A percentile compares a stretch with the other conserved stretches of the same genome.
phyloP scores from a whole-genome alignment of 2,329 filamentous ascomycete genomes.

The Ophiocordyceps sinensis region DNA sequence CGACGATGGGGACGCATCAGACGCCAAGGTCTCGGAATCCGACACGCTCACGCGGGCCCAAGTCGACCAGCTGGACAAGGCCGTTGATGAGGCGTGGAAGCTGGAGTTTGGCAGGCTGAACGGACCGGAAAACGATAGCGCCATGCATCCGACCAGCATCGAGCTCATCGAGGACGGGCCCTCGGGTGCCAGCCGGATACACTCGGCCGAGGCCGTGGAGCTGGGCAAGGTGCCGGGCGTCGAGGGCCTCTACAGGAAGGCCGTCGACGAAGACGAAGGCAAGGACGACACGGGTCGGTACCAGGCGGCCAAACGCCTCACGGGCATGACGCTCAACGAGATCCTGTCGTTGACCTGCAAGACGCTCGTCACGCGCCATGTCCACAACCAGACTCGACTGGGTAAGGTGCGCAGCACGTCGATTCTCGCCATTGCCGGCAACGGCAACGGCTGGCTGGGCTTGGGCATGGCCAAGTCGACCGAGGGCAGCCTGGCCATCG shows the following conservation, averaged over 20 bases:
- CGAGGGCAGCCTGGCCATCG: slow-evolving; percentile 50
- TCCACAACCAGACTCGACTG: slow-evolving; percentile 88
- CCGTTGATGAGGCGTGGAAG: background rate
- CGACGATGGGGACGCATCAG: slow-evolving; percentile 7
- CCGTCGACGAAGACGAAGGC: slow-evolving; percentile 33
- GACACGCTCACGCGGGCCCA: slow-evolving; percentile 19
- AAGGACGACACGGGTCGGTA: slow-evolving; percentile 36
- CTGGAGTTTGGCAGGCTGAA: slow-evolving; percentile 22
- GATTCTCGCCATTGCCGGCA: slow-evolving; percentile 69
- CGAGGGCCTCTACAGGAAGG: slow-evolving; percentile 32
- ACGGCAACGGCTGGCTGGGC: slow-evolving; percentile 72
- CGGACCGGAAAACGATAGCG: slow-evolving; percentile 13
- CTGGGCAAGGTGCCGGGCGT: slow-evolving; percentile 41
- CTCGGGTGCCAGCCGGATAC: slow-evolving; percentile 15
- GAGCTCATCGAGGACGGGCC: slow-evolving; percentile 23
- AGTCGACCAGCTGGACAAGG: slow-evolving; percentile 17
- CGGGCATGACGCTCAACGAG: slow-evolving; percentile 36
- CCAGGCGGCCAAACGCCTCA: slow-evolving; percentile 37
- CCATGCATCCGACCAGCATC: slow-evolving; percentile 18
- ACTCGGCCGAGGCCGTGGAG: slow-evolving; percentile 31
- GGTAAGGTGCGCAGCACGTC: slow-evolving; percentile 77
- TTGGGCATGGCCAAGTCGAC: slow-evolving; percentile 82
- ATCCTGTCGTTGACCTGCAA: slow-evolving; percentile 49
- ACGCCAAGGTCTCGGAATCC: slow-evolving; percentile 10
- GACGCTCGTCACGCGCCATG: slow-evolving; percentile 56